These are phyloP conservation scores for Priceomyces fermenticarens DNA, from an alignment of 805 yeast species.

Conservation along the genomic window DNA sequence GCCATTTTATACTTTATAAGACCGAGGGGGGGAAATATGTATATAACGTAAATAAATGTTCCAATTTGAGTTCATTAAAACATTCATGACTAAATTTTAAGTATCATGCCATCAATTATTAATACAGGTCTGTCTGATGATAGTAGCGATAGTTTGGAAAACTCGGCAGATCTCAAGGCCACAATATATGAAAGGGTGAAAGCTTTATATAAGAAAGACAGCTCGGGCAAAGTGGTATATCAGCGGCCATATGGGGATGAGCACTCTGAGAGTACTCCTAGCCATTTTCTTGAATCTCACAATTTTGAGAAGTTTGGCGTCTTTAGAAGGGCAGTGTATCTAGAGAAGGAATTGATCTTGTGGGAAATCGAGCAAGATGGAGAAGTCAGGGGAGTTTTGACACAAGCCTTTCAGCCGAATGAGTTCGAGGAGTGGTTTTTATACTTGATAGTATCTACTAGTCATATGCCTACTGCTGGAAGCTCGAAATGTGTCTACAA, in stretches of 20 bases:
- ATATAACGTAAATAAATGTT: too few species aligned
- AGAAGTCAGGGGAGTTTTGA: constrained; percentile 24
- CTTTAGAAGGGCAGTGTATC: too few species aligned
- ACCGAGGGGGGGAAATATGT: too few species aligned
- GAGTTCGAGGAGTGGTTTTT: constrained; percentile 34
- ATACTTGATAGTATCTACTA: constrained; percentile 20
- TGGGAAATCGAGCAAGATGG: constrained; percentile 19
- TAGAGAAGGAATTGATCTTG: constrained; percentile 4
- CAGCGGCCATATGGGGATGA: neutral
- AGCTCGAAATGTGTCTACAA: neutral
- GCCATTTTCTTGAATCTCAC: too few species aligned
- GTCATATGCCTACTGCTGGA: constrained; percentile 14
- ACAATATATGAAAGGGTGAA: constrained; percentile 23
- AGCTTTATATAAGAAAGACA: constrained; percentile 24
- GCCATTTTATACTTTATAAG: too few species aligned
- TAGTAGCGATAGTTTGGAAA: too few species aligned
- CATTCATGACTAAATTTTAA: too few species aligned
- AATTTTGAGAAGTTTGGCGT: too few species aligned
- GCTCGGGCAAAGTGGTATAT: constrained; percentile 1
- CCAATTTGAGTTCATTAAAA: too few species aligned
- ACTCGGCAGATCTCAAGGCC: too few species aligned
- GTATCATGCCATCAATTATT: too few species aligned
- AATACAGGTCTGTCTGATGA: too few species aligned
- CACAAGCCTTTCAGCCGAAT: constrained; percentile 19
- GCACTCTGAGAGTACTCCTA: neutral